phyloP scores from a whole-genome alignment of 2,329 filamentous ascomycete species.

The Penicillium brevicompactum region DNA sequence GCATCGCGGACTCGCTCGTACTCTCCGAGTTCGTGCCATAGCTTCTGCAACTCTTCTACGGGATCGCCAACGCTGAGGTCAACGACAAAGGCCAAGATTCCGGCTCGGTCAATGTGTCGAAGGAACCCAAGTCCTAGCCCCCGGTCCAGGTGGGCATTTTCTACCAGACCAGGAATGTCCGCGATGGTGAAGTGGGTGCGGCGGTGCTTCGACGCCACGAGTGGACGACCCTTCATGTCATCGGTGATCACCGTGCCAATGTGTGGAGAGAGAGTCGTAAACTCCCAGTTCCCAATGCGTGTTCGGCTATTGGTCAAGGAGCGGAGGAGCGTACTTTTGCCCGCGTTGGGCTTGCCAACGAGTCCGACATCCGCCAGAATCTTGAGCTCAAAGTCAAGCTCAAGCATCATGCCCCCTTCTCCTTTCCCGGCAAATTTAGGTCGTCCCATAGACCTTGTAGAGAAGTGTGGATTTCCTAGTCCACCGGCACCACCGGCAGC shows the following conservation, averaged over 20 bases:
- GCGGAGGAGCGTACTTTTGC: constrained; percentile 89
- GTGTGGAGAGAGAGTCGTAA: constrained; percentile 92
- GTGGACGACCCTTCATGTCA: constrained; percentile 75
- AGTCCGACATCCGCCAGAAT: constrained; percentile 92
- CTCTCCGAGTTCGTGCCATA: constrained; percentile 88
- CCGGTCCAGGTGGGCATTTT: constrained; percentile 88
- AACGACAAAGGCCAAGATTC: constrained; percentile 89
- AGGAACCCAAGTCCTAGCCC: constrained; percentile 90
- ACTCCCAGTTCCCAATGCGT: constrained; percentile 91
- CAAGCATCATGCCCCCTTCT: constrained; percentile 74
- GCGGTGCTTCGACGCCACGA: constrained; percentile 52
- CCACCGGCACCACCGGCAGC: constrained; percentile 87
- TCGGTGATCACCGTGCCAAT: constrained; percentile 96
- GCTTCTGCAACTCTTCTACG: constrained; percentile 71
- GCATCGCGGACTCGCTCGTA: constrained; percentile 82
- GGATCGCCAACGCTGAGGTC: constrained; percentile 81
- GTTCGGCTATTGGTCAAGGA: constrained; percentile 86
- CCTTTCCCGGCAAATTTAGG: constrained; percentile 90
- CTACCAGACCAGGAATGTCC: constrained; percentile 91
- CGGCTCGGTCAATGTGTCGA: constrained; percentile 89
- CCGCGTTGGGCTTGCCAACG: constrained; percentile 92
- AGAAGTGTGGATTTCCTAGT: constrained; percentile 90
- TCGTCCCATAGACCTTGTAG: constrained; percentile 70
- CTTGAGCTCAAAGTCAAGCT: constrained; percentile 87
- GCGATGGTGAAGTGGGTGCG: constrained; percentile 88